These are phyloP conservation scores for Beauveria asiatica DNA, from an alignment of 2,329 filamentous ascomycete species.

Conservation along the genomic window DNA sequence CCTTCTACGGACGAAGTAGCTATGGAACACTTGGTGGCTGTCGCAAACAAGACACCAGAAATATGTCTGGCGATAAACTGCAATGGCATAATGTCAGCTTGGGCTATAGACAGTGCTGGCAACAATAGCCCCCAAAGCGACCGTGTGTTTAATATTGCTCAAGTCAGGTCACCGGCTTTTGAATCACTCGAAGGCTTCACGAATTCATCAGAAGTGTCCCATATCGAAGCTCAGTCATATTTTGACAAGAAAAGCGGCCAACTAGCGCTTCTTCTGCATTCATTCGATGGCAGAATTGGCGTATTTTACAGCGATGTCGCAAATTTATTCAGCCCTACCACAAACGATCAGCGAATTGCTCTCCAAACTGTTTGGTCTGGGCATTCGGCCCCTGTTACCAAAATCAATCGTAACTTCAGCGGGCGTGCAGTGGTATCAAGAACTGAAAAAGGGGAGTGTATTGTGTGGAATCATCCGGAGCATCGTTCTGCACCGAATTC, in stretches of 20 bases:
- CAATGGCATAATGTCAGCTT: conserved; percentile 79
- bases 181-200: conserved; percentile 33
- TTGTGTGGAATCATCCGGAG: conserved; percentile 66
- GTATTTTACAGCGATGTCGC: conserved; percentile 74
- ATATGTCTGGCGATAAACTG: conserved; percentile 80
- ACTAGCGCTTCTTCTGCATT: conserved; percentile 69
- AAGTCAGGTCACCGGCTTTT: conserved; percentile 54
- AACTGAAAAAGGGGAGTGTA: conserved; percentile 67
- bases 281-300: conserved; percentile 76
- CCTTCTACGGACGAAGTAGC: conserved; percentile 59
- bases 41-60: conserved; percentile 79
- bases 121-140: conserved; percentile 56
- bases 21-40: conserved; percentile 74
- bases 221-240: conserved; percentile 66
- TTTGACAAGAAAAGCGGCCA: conserved; percentile 56
- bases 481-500: conserved; percentile 34
- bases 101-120: conserved; percentile 83
- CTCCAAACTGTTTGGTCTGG: conserved; percentile 70
- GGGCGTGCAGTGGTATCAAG: conserved; percentile 74
- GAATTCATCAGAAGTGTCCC: conserved; percentile 19
- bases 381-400: conserved; percentile 71
- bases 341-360: conserved; percentile 50
- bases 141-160: conserved; percentile 78
- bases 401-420: conserved; percentile 77
- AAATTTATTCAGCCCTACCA: conserved; percentile 66